phyloP scores from a whole-genome alignment of 306 rosid species.

The Biancaea sappan region DNA sequence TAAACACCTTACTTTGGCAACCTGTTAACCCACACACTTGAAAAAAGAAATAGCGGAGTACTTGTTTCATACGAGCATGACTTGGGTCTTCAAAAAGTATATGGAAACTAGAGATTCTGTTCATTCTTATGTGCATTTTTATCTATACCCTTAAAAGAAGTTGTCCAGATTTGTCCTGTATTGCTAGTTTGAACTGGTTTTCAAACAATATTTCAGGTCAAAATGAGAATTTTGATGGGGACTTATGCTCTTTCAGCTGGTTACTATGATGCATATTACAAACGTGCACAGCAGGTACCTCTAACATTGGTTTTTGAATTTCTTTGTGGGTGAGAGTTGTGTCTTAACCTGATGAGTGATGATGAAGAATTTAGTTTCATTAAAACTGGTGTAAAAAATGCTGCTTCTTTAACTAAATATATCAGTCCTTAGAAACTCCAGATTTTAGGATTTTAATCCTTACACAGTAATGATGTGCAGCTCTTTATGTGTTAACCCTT shows the following conservation, averaged over 20 bases:
- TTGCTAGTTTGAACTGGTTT: constrained; percentile 18
- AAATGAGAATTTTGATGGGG: constrained; percentile 95
- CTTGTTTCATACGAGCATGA: not conserved
- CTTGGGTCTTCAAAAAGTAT: not conserved
- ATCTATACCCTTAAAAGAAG: not conserved
- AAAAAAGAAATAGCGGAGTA: not conserved
- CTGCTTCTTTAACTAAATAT: constrained; percentile 21
- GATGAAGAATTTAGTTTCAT: constrained; percentile 23
- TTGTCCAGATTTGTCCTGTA: constrained; percentile 14
- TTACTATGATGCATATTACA: constrained; percentile 97
- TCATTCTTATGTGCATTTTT: not conserved
- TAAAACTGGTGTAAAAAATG: constrained; percentile 4
- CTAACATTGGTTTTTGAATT: constrained; percentile 15
- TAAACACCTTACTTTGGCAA: not conserved
- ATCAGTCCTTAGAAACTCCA: not conserved
- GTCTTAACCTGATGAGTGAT: constrained; percentile 26
- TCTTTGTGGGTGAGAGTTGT: constrained; percentile 16
- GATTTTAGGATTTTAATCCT: constrained; percentile 6
- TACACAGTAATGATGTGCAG: not conserved
- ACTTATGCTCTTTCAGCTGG: constrained; percentile 98
- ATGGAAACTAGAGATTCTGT: not conserved
- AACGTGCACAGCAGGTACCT: constrained; percentile 96
- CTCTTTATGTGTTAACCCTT: not conserved
- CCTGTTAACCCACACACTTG: not conserved
- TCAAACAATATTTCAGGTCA: constrained; percentile 62